These are phyloP conservation scores for Hypoxylon sp. DNA, from an alignment of 2,329 filamentous ascomycete genomes.

Conservation along the genomic window DNA sequence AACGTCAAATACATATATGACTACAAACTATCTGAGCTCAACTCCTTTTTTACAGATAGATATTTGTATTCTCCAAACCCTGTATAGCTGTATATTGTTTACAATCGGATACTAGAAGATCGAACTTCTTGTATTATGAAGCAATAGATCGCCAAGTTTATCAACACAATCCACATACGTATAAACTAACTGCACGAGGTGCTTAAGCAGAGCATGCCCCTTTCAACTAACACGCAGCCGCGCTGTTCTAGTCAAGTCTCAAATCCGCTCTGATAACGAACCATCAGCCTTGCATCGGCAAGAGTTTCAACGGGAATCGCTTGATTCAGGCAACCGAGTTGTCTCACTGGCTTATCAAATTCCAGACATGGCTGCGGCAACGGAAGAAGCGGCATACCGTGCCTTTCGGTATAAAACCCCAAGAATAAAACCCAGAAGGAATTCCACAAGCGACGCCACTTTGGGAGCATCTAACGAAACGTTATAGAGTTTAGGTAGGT, in stretches of 20 bases:
- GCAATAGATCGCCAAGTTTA: no score
- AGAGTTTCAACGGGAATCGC: constrained; percentile 9
- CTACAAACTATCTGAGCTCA: no score
- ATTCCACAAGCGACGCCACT: not conserved
- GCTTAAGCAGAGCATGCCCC: not conserved
- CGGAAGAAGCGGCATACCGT: not conserved
- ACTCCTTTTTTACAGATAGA: no score
- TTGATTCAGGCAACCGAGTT: constrained; percentile 8
- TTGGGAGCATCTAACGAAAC: not conserved
- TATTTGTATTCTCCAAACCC: no score
- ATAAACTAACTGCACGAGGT: not conserved
- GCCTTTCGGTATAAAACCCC: no score
- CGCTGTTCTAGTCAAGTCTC: not conserved
- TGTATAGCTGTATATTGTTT: no score
- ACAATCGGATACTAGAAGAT: no score
- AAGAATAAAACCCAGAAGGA: not conserved
- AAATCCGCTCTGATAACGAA: not conserved
- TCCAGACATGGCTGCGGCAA: not conserved
- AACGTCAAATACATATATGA: not conserved
- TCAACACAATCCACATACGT: no score
- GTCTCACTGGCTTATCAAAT: constrained; percentile 5
- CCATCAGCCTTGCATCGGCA: not conserved
- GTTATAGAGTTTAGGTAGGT: not conserved
- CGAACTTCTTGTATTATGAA: no score
- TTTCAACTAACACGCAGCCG: not conserved